Percentiles rank a stretch among this genome's conserved stretches.
These are phyloP conservation scores for Luvunga scandens DNA, from an alignment of 345 rosid genomes.

Conservation along the genomic window DNA sequence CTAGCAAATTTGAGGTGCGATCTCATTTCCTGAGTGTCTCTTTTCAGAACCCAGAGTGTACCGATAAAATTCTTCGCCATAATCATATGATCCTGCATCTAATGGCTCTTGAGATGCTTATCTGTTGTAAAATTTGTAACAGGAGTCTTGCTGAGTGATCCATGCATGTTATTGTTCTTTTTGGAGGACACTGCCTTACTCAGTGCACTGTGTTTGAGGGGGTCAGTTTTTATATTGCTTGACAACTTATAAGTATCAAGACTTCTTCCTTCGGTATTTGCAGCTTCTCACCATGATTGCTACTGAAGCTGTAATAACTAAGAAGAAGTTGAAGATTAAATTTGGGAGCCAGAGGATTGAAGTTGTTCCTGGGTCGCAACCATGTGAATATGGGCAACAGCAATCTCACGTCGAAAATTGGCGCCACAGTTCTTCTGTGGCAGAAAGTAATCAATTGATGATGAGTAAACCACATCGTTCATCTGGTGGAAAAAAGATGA, in stretches of 20 bases:
- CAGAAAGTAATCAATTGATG: slow-evolving; percentile 15
- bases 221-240: background rate
- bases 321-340: slow-evolving; percentile 57
- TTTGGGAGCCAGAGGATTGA: slow-evolving; percentile 42
- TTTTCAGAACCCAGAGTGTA: background rate
- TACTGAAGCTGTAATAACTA: slow-evolving; percentile 33
- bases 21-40: background rate
- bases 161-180: slow-evolving; percentile 1
- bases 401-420: slow-evolving; percentile 14
- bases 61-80: no score
- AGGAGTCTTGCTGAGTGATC: slow-evolving; percentile 1
- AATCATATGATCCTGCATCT: background rate
- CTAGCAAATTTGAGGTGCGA: background rate
- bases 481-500: slow-evolving; percentile 16
- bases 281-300: slow-evolving; percentile 35
- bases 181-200: slow-evolving; percentile 14
- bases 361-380: slow-evolving; percentile 20
- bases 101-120: background rate
- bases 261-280: background rate
- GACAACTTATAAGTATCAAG: background rate
- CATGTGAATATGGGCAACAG: slow-evolving; percentile 22
- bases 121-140: background rate
- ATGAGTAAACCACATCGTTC: slow-evolving; percentile 9
- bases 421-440: slow-evolving; percentile 6
- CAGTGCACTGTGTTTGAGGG: slow-evolving; percentile 8